Conservation (phyloP, 371 early-diverging fungal species). For the Mucor plumbeus region DNA sequence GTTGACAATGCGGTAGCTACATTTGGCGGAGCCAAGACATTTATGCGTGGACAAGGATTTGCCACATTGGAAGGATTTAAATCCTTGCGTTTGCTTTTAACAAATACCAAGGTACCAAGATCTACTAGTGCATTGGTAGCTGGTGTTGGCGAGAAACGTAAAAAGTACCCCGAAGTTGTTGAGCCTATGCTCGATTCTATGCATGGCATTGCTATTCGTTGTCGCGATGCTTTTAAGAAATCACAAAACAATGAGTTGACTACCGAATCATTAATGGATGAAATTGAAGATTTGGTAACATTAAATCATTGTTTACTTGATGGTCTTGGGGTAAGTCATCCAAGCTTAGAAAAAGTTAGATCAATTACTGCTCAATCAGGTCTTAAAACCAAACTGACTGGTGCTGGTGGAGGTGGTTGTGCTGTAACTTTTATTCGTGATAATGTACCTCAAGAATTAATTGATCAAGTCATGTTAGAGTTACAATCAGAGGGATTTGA, state of each 20-base stretch:
- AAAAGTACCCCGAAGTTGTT: slow-evolving; percentile 70
- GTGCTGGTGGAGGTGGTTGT: slow-evolving; percentile 98
- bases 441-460: slow-evolving; percentile 45
- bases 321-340: slow-evolving; percentile 85
- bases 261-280: slow-evolving; percentile 25
- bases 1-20: slow-evolving; percentile 92
- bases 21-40: slow-evolving; percentile 75
- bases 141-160: slow-evolving; percentile 70
- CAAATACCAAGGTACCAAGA: slow-evolving; percentile 88
- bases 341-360: slow-evolving; percentile 80
- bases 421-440: slow-evolving; percentile 81
- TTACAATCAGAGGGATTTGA: slow-evolving; percentile 66
- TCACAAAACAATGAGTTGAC: slow-evolving; percentile 17
- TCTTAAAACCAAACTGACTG: slow-evolving; percentile 89
- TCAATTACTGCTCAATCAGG: slow-evolving; percentile 63
- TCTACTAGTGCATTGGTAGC: slow-evolving; percentile 88
- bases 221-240: slow-evolving; percentile 46
- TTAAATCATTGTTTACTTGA: slow-evolving; percentile 83
- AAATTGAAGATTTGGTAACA: slow-evolving; percentile 70
- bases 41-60: slow-evolving; percentile 57
- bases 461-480: slow-evolving; percentile 46
- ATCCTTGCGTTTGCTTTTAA: slow-evolving; percentile 76
- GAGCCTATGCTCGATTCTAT: slow-evolving; percentile 80
- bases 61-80: slow-evolving; percentile 59
- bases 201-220: slow-evolving; percentile 66